Percentiles rank a stretch among this genome's conserved stretches.
phyloP scores from a whole-genome alignment of 345 rosid genomes.

The Citrus unshiu region DNA sequence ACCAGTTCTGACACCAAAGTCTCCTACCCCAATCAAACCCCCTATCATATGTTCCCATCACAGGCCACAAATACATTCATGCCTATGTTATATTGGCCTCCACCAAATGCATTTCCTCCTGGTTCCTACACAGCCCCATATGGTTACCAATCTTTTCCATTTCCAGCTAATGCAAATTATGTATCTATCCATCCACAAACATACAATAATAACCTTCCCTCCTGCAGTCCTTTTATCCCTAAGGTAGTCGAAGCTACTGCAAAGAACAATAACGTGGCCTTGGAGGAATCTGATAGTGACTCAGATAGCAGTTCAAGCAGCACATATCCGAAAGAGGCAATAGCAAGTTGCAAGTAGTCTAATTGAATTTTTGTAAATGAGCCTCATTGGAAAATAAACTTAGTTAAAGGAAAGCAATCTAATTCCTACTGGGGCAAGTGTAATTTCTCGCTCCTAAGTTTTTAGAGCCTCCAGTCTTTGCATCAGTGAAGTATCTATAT shows the following conservation, averaged over 20 bases:
- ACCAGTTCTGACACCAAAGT: constrained; percentile 9
- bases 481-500: background rate
- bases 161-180: constrained; percentile 30
- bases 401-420: background rate
- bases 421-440: background rate
- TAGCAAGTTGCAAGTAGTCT: constrained; percentile 14
- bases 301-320: constrained; percentile 41
- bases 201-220: constrained; percentile 24
- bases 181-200: constrained; percentile 31
- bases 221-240: constrained; percentile 11
- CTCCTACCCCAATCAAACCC: constrained; percentile 31
- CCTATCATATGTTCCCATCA: constrained; percentile 29
- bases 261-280: constrained; percentile 16
- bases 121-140: constrained; percentile 30
- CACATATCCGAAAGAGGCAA: constrained; percentile 26
- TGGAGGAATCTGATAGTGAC: constrained; percentile 24
- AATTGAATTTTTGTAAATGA: constrained; percentile 9
- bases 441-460: background rate
- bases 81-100: constrained; percentile 59
- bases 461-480: background rate
- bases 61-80: constrained; percentile 36
- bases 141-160: constrained; percentile 32
- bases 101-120: constrained; percentile 33
- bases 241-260: constrained; percentile 11
- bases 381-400: background rate